phyloP scores from a whole-genome alignment of 257 asterid species.

The Phtheirospermum japonicum region DNA sequence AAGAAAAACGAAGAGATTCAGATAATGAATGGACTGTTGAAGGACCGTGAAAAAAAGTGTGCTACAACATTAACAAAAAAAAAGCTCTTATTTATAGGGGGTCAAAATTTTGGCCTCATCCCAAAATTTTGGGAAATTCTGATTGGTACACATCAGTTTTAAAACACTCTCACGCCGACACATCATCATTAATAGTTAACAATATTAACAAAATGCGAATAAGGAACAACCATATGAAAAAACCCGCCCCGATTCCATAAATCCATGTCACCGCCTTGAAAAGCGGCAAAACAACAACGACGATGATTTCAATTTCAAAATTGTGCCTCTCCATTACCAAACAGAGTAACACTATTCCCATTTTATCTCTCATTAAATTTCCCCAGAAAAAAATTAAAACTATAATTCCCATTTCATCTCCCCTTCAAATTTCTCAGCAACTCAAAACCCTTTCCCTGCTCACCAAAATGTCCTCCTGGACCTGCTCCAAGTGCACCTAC shows the following conservation, averaged over 20 bases:
- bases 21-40: too few species aligned
- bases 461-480: constrained; percentile 65
- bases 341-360: background rate
- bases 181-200: too few species aligned
- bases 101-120: too few species aligned
- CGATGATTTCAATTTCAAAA: constrained; percentile 28
- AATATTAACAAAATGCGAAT: too few species aligned
- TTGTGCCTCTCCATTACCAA: background rate
- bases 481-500: constrained; percentile 85
- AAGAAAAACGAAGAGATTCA: too few species aligned
- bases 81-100: too few species aligned
- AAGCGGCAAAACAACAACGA: constrained; percentile 30
- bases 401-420: constrained; percentile 16
- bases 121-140: too few species aligned
- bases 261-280: background rate
- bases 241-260: background rate
- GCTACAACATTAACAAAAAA: too few species aligned
- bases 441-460: constrained; percentile 29
- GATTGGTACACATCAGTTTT: too few species aligned
- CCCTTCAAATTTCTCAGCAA: constrained; percentile 20
- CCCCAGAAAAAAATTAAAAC: constrained; percentile 5
- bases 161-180: too few species aligned
- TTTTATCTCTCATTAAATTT: constrained; percentile 17
- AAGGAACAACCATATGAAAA: too few species aligned
- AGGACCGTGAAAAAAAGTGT: too few species aligned